Percentiles rank a stretch among this genome's conserved stretches.
Conservation (phyloP, 2,329 filamentous ascomycete genomes). For the Furcasterigmium furcatum region DNA sequence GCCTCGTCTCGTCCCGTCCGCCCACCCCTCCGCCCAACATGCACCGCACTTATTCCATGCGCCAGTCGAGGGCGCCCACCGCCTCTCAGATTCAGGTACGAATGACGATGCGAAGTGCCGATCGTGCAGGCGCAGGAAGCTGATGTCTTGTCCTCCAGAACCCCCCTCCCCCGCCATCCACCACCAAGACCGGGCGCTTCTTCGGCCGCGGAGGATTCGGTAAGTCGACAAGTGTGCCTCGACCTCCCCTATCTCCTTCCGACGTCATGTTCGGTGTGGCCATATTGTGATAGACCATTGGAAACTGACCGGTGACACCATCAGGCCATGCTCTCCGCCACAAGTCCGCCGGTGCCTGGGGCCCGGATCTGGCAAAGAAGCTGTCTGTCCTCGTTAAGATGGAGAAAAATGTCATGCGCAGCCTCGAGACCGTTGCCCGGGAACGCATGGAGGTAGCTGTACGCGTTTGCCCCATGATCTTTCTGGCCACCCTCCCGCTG, state of each 20-base stretch:
- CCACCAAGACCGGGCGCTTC: conserved; percentile 85
- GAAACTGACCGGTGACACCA: too few species aligned
- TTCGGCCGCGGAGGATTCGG: conserved; percentile 85
- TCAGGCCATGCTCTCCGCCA: conserved; percentile 66
- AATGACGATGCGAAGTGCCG: background rate
- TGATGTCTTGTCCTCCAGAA: conserved; percentile 54
- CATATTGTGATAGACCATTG: background rate
- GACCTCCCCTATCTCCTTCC: too few species aligned
- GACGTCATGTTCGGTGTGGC: too few species aligned
- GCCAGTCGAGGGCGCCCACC: conserved; percentile 92
- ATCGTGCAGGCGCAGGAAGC: background rate
- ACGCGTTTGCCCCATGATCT: conserved; percentile 36
- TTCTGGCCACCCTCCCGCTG: background rate
- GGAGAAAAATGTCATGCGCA: conserved; percentile 99
- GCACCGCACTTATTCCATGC: conserved; percentile 99
- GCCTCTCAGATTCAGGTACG: conserved; percentile 70
- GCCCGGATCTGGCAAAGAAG: conserved; percentile 92
- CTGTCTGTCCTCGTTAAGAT: conserved; percentile 98
- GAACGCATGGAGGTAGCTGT: conserved; percentile 99
- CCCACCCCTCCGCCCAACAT: conserved; percentile 42
- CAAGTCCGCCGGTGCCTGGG: conserved; percentile 73
- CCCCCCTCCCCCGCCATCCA: conserved; percentile 86
- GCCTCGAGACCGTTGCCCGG: conserved; percentile 88
- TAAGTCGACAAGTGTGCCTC: conserved; percentile 44
- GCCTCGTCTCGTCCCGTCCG: background rate